A percentile compares a stretch with the other conserved stretches of the same genome.
Conservation (phyloP, 192 early-diverging fungal species). For the Umbelopsis isabellina region DNA sequence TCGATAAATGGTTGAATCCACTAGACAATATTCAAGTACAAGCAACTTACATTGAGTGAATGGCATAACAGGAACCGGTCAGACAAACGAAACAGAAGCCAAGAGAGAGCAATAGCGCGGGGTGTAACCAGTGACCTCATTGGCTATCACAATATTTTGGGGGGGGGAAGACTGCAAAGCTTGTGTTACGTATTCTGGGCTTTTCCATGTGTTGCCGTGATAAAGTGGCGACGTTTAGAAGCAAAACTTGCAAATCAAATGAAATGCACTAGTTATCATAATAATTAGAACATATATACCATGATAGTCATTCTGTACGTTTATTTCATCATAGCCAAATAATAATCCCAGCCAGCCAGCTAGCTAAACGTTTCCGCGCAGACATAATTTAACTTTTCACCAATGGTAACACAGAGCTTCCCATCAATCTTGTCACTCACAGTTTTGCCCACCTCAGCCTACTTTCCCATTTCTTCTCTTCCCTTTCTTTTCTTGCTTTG, state of each 20-base stretch:
- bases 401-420: slow-evolving; percentile 16
- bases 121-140: too few species aligned
- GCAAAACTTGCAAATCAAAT: too few species aligned
- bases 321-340: too few species aligned
- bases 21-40: not conserved
- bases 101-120: not conserved
- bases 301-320: too few species aligned
- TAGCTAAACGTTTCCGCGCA: not conserved
- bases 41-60: slow-evolving; percentile 8
- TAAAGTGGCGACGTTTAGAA: too few species aligned
- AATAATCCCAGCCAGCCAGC: too few species aligned
- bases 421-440: slow-evolving; percentile 14
- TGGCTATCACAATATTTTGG: too few species aligned
- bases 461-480: slow-evolving; percentile 3
- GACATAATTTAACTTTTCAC: slow-evolving; percentile 6
- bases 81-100: not conserved
- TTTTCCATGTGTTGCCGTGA: too few species aligned
- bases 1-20: not conserved
- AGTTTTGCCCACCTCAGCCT: not conserved
- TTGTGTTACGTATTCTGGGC: too few species aligned
- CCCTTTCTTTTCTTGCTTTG: not conserved
- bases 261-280: too few species aligned
- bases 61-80: not conserved
- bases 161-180: too few species aligned
- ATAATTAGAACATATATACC: too few species aligned